These are phyloP conservation scores for Xylaria cubensis DNA, from an alignment of 495 filamentous ascomycete genomes.

Conservation along the genomic window DNA sequence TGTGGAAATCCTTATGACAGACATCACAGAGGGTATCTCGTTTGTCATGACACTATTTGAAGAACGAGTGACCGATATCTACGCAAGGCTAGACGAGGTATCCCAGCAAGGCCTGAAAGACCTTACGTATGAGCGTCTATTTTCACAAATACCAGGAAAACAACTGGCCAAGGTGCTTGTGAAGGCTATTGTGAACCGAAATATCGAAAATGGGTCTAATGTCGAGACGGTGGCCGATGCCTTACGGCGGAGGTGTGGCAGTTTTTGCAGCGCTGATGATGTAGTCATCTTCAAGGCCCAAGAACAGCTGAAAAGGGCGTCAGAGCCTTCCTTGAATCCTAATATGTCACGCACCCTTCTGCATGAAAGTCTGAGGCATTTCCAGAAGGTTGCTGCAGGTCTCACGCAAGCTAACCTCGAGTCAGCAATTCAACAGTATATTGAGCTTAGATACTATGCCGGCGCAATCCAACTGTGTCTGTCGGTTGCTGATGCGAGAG, in stretches of 20 bases:
- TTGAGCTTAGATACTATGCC: constrained; percentile 84
- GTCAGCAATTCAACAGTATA: constrained; percentile 78
- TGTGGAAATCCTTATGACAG: constrained; percentile 77
- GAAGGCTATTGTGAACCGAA: constrained; percentile 96
- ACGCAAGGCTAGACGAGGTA: constrained; percentile 73
- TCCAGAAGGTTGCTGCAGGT: constrained; percentile 82
- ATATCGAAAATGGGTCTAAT: constrained; percentile 93
- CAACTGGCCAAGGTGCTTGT: constrained; percentile 96
- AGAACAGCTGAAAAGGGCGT: constrained; percentile 86
- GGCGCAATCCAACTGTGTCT: constrained; percentile 92
- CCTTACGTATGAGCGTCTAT: constrained; percentile 86
- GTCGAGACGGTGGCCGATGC: constrained; percentile 97
- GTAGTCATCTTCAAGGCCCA: constrained; percentile 98
- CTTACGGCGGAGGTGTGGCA: constrained; percentile 86
- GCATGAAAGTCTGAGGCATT: constrained; percentile 86
- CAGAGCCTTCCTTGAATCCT: constrained; percentile 74
- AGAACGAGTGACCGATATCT: constrained; percentile 88
- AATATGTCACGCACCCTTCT: constrained; percentile 81
- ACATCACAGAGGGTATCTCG: constrained; percentile 92
- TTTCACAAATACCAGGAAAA: constrained; percentile 77
- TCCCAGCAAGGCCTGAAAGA: constrained; percentile 70
- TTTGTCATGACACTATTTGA: constrained; percentile 94
- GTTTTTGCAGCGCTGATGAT: constrained; percentile 95
- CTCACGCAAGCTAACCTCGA: constrained; percentile 82
- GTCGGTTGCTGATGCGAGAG: constrained; percentile 77